Evolutionary conservation across 306 rosid genomes (phyloP).

Genomic region (Rosa chinensis): DNA sequence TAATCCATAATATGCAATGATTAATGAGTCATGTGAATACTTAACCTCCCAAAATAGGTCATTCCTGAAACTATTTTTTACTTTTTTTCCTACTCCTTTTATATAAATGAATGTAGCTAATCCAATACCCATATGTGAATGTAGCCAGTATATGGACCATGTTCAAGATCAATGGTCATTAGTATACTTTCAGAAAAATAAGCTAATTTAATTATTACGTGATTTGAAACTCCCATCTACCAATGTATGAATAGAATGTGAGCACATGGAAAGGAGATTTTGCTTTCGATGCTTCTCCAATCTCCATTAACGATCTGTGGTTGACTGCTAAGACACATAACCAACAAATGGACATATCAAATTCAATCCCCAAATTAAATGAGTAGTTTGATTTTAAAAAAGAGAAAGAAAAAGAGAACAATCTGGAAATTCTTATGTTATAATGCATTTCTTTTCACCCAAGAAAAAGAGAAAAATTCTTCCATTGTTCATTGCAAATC

Average conservation of each 20-base stretch:
- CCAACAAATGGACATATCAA: not conserved
- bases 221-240: not conserved
- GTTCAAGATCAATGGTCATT: not conserved
- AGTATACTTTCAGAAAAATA: too few species aligned
- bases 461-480: not conserved
- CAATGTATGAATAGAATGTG: not conserved
- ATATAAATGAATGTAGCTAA: too few species aligned
- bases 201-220: not conserved
- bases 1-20: too few species aligned
- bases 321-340: not conserved
- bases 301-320: not conserved
- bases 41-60: too few species aligned
- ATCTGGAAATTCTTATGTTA: not conserved
- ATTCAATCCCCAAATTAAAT: not conserved
- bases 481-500: too few species aligned
- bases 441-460: not conserved
- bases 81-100: too few species aligned
- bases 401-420: not conserved
- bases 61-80: too few species aligned
- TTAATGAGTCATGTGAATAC: too few species aligned
- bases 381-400: not conserved
- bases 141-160: not conserved
- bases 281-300: not conserved
- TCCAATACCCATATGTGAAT: not conserved
- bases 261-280: not conserved